phyloP scores from a whole-genome alignment of 23 red algal species.

The Porphyridium purpureum region DNA sequence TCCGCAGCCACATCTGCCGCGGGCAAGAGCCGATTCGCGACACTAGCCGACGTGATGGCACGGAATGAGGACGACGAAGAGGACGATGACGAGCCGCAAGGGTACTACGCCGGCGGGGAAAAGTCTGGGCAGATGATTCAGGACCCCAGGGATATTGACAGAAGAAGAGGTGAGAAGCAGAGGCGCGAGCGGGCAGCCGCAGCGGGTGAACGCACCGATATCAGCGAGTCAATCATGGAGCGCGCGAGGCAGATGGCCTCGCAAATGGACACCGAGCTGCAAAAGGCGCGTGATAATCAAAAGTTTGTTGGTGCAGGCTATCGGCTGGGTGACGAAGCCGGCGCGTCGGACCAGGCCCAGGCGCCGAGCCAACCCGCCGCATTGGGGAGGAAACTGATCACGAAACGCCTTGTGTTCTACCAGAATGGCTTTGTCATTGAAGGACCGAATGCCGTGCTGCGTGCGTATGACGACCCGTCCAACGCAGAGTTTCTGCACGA shows the following conservation, averaged over 20 bases:
- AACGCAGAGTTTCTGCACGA: slow-evolving; percentile 73
- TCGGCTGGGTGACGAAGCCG: slow-evolving; percentile 38
- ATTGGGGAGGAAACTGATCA: slow-evolving; percentile 38
- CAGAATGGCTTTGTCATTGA: too few relatives aligned
- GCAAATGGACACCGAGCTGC: slow-evolving; percentile 31
- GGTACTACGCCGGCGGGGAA: slow-evolving; percentile 96
- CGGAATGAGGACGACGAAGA: too few relatives aligned
- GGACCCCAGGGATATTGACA: slow-evolving; percentile 17
- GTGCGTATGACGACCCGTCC: slow-evolving; percentile 67
- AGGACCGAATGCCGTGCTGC: too few relatives aligned
- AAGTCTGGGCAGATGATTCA: slow-evolving; percentile 87
- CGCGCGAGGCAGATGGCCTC: slow-evolving; percentile 29
- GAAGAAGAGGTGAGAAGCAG: too few relatives aligned
- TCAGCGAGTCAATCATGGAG: slow-evolving; percentile 69
- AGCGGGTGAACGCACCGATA: background rate
- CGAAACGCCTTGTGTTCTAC: slow-evolving; percentile 66
- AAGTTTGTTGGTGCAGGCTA: slow-evolving; percentile 80
- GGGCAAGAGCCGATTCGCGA: too few relatives aligned
- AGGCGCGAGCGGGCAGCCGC: background rate
- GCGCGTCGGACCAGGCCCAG: background rate
- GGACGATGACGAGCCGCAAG: too few relatives aligned
- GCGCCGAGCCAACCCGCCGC: slow-evolving; percentile 11
- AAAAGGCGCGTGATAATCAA: slow-evolving; percentile 23
- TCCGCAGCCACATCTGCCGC: too few relatives aligned
- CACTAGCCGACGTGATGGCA: too few relatives aligned